Percentiles rank a stretch among this genome's conserved stretches.
Conservation (phyloP, 2,329 filamentous ascomycete species). For the Phyllosticta capitalensis region DNA sequence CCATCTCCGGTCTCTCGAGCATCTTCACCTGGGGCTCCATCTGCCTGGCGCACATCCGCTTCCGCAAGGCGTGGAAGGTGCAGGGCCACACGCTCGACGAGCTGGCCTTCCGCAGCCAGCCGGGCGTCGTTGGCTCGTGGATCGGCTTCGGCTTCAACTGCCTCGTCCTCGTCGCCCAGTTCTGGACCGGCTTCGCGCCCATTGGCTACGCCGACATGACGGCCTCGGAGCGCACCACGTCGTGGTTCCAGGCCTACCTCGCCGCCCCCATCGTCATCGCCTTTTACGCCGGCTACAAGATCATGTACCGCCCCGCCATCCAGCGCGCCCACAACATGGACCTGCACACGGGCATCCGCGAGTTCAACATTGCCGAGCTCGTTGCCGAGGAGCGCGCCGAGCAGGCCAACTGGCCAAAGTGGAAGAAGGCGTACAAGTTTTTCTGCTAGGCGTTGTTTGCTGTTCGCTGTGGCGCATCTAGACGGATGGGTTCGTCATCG, state of each 20-base stretch:
- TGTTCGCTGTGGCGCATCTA: too few relatives aligned
- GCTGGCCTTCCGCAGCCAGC: conserved; percentile 34
- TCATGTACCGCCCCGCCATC: conserved; percentile 60
- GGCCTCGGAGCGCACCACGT: conserved; percentile 19
- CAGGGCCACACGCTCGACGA: conserved; percentile 34
- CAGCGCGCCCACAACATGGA: conserved; percentile 70
- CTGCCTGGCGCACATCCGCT: conserved; percentile 85
- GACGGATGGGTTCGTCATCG: too few relatives aligned
- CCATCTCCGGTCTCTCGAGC: conserved; percentile 61
- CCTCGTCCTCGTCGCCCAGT: conserved; percentile 30
- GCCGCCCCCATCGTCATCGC: conserved; percentile 36
- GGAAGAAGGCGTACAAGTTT: conserved; percentile 41
- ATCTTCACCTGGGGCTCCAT: conserved; percentile 79
- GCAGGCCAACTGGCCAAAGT: conserved; percentile 41
- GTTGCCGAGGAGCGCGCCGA: conserved; percentile 74
- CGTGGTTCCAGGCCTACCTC: conserved; percentile 40
- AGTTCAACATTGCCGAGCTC: conserved; percentile 71
- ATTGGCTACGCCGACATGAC: conserved; percentile 24
- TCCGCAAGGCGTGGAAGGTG: conserved; percentile 49
- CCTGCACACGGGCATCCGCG: conserved; percentile 71
- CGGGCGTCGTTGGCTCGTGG: conserved; percentile 33
- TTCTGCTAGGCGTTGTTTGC: conserved; percentile 27
- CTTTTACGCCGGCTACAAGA: conserved; percentile 61
- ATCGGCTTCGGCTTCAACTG: conserved; percentile 31
- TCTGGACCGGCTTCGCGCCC: conserved; percentile 17